phyloP scores from a whole-genome alignment of 2,329 filamentous ascomycete genomes.

The Chaetomium sp. region DNA sequence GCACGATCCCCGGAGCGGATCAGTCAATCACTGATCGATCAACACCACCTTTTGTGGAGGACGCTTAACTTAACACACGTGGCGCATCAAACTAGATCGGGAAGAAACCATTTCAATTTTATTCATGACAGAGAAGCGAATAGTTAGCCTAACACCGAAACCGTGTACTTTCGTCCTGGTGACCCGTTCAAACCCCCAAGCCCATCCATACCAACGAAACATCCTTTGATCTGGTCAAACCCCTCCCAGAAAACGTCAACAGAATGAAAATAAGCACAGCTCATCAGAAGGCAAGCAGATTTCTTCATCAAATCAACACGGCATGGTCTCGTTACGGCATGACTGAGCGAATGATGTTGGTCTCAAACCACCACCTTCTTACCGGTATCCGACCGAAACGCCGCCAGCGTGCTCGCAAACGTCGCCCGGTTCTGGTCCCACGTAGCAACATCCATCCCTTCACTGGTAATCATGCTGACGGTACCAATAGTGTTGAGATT shows the following conservation, averaged over 20 bases:
- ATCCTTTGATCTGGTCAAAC: not conserved
- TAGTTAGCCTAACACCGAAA: too few species aligned
- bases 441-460: constrained; percentile 29
- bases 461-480: constrained; percentile 32
- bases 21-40: too few species aligned
- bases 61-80: too few species aligned
- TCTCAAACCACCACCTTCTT: not conserved
- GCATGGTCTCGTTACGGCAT: not conserved
- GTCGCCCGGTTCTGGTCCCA: constrained; percentile 32
- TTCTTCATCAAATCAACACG: too few species aligned
- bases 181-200: too few species aligned
- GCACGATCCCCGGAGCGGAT: too few species aligned
- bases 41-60: too few species aligned
- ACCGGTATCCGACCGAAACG: constrained; percentile 17
- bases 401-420: constrained; percentile 31
- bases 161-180: too few species aligned
- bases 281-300: not conserved
- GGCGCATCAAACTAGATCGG: too few species aligned
- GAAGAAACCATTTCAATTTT: too few species aligned
- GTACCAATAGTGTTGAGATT: constrained; percentile 38
- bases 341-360: not conserved
- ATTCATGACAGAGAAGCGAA: too few species aligned
- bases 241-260: not conserved
- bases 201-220: too few species aligned
- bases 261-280: not conserved